Evolutionary conservation across 164 flowering plant species (phyloP).

Genomic region (Platanus orientalis): DNA sequence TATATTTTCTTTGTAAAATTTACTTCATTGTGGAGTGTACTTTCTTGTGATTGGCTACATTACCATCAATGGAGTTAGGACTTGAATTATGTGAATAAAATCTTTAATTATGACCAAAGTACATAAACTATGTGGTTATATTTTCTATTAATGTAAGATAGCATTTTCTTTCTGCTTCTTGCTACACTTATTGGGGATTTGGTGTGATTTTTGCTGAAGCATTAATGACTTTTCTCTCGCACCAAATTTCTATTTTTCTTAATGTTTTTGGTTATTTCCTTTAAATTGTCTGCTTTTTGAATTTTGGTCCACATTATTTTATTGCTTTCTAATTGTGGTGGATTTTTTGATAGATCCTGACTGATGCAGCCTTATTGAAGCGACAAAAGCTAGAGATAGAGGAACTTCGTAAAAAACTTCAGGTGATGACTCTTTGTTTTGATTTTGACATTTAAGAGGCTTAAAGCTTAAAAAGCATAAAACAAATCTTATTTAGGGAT

Average conservation of each 20-base stretch:
- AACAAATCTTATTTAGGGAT: slow-evolving; percentile 51
- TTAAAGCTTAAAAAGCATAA: slow-evolving; percentile 2
- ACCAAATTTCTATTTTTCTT: not conserved
- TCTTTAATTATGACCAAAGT: too few relatives aligned
- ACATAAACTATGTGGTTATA: too few relatives aligned
- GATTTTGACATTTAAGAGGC: not conserved
- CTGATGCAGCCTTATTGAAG: slow-evolving; percentile 91
- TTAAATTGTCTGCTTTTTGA: not conserved
- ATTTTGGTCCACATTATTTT: not conserved
- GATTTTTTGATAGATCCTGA: slow-evolving; percentile 55
- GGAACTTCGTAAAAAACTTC: slow-evolving; percentile 75
- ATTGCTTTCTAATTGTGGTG: slow-evolving; percentile 13
- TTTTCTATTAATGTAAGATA: too few relatives aligned
- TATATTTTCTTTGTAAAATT: too few relatives aligned
- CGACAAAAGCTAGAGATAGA: slow-evolving; percentile 94
- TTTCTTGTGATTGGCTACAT: too few relatives aligned
- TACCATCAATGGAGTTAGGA: too few relatives aligned
- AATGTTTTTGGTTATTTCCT: not conserved
- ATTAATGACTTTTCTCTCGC: not conserved
- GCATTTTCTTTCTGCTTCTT: too few relatives aligned
- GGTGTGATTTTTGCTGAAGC: too few relatives aligned
- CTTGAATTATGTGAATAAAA: too few relatives aligned
- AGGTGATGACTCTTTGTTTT: slow-evolving; percentile 43
- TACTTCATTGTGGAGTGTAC: too few relatives aligned
- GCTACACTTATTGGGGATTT: too few relatives aligned